phyloP scores from a whole-genome alignment of 2,329 filamentous ascomycete species.

The Diplodia intermedia region DNA sequence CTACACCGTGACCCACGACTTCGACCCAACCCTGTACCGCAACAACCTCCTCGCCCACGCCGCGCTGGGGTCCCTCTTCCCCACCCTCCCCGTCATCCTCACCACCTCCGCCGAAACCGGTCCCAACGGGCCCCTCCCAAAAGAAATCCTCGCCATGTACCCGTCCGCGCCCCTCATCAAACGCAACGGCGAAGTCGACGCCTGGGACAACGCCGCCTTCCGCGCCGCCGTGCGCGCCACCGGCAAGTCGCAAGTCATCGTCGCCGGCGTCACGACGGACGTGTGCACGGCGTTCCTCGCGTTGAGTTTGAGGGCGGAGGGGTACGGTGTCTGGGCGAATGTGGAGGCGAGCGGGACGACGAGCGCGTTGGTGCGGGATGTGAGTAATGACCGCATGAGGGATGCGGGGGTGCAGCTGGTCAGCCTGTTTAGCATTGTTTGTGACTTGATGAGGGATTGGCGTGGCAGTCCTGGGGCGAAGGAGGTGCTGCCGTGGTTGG shows the following conservation, averaged over 20 bases:
- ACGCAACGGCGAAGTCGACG: conserved; percentile 75
- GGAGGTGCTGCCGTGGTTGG: conserved; percentile 68
- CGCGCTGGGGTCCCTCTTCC: conserved; percentile 68
- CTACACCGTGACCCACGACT: conserved; percentile 69
- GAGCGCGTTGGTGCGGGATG: conserved; percentile 64
- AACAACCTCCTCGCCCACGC: conserved; percentile 73
- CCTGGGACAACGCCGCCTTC: conserved; percentile 78
- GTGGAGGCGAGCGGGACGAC: conserved; percentile 74
- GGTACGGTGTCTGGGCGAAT: conserved; percentile 77
- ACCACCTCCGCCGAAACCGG: conserved; percentile 70
- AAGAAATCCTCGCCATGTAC: conserved; percentile 72
- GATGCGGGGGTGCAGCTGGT: conserved; percentile 70
- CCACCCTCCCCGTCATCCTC: conserved; percentile 69
- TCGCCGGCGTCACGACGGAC: conserved; percentile 76
- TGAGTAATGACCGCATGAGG: conserved; percentile 72
- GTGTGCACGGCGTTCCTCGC: conserved; percentile 74
- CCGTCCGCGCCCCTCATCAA: conserved; percentile 70
- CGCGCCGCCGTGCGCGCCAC: conserved; percentile 68
- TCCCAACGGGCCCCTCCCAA: conserved; percentile 73
- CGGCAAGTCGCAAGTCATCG: conserved; percentile 72
- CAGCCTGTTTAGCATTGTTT: conserved; percentile 67
- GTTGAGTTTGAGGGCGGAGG: conserved; percentile 72
- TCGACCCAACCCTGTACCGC: conserved; percentile 68
- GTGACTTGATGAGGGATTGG: conserved; percentile 76
- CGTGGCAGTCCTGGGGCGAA: conserved; percentile 58